These are phyloP conservation scores for Bremia lactucae DNA, from an alignment of 352 stramenopile genomes.

Conservation along the genomic window DNA sequence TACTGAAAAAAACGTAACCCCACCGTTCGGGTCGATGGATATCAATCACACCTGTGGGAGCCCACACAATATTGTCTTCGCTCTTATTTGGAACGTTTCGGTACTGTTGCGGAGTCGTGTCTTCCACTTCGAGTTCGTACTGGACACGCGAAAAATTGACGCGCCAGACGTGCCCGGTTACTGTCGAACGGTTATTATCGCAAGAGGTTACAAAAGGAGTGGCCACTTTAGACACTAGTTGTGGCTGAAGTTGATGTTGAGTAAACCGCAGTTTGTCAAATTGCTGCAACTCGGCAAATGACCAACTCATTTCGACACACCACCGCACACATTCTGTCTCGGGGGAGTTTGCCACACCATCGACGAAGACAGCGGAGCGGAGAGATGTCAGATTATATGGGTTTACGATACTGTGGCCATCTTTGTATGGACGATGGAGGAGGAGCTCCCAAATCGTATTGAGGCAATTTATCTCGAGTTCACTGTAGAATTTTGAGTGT, in stretches of 20 bases:
- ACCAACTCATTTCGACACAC: constrained; percentile 76
- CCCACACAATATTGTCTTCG: constrained; percentile 71
- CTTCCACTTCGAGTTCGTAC: constrained; percentile 40
- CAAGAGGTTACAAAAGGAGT: constrained; percentile 9
- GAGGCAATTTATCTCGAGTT: constrained; percentile 87
- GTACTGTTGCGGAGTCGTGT: constrained; percentile 38
- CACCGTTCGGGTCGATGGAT: constrained; percentile 69
- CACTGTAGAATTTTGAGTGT: constrained; percentile 41
- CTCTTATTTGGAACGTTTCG: constrained; percentile 35
- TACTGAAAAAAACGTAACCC: constrained; percentile 58
- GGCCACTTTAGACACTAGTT: neutral
- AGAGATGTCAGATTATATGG: constrained; percentile 49
- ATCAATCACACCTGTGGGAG: constrained; percentile 58
- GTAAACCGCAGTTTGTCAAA: constrained; percentile 37
- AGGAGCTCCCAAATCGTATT: constrained; percentile 89
- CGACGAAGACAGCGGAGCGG: constrained; percentile 42
- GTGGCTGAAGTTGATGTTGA: constrained; percentile 4
- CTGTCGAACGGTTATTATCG: too few relatives aligned
- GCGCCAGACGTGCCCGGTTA: constrained; percentile 56
- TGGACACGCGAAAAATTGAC: constrained; percentile 89
- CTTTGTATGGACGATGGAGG: constrained; percentile 80
- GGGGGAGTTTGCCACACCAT: constrained; percentile 67
- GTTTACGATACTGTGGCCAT: constrained; percentile 74
- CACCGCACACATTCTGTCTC: constrained; percentile 51
- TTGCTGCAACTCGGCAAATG: constrained; percentile 51